phyloP scores from a whole-genome alignment of 1,284 basidiomycete genomes.

The Leccinum subspadiceum region DNA sequence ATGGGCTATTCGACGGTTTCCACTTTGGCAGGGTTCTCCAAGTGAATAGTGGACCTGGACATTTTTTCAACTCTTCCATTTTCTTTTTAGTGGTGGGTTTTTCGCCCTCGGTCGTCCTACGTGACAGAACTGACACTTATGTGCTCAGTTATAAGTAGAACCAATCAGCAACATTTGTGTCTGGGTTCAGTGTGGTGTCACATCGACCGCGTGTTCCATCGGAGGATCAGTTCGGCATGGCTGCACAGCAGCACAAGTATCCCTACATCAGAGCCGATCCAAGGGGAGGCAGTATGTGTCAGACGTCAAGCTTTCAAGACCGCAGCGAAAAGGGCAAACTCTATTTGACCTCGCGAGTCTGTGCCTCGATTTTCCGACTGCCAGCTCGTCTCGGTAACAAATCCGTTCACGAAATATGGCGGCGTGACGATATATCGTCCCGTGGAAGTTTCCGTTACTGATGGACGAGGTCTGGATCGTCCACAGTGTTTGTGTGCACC shows the following conservation, averaged over 20 bases:
- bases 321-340: background rate
- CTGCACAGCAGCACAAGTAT: background rate
- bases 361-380: too few species aligned
- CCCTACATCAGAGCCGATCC: background rate
- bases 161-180: background rate
- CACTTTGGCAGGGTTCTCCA: background rate
- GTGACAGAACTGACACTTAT: background rate
- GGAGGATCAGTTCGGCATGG: background rate
- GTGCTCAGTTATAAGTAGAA: background rate
- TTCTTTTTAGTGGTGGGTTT: background rate
- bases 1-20: background rate
- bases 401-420: too few species aligned
- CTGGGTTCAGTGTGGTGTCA: background rate
- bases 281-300: background rate
- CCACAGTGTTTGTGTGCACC: background rate
- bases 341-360: background rate
- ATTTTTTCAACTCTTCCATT: background rate
- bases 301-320: background rate
- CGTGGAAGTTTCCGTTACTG: background rate
- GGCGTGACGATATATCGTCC: background rate
- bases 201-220: background rate
- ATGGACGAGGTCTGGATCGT: background rate
- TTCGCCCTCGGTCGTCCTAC: background rate
- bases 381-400: too few species aligned
- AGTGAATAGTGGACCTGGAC: background rate